phyloP scores from a whole-genome alignment of 805 yeast genomes.

The Nakazawaea pomicola region DNA sequence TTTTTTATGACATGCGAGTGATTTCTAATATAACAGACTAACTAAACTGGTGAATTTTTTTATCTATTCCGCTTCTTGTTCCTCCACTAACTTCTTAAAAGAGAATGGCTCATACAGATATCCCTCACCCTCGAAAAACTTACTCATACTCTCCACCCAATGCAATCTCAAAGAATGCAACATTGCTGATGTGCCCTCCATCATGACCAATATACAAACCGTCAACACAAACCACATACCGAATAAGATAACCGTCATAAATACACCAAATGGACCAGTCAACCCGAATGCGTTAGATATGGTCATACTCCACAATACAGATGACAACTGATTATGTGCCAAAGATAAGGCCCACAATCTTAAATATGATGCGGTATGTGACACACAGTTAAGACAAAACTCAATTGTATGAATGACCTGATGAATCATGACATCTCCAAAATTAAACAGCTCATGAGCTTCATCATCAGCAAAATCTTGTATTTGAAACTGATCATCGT shows the following conservation, averaged over 20 bases:
- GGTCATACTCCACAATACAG: constrained; percentile 97
- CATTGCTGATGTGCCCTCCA: constrained; percentile 99
- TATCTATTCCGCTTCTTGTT: constrained; percentile 2
- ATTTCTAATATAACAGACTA: no score
- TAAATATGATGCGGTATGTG: constrained; percentile 96
- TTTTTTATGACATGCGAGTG: neutral
- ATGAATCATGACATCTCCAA: constrained; percentile 94
- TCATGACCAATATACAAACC: constrained; percentile 82
- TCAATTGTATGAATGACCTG: constrained; percentile 97
- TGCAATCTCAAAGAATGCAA: constrained; percentile 96
- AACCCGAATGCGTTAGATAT: constrained; percentile 69
- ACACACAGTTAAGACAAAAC: constrained; percentile 93
- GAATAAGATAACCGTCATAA: constrained; percentile 74
- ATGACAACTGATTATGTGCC: constrained; percentile 93
- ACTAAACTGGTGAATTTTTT: no score
- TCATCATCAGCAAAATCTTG: constrained; percentile 52
- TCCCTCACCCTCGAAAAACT: constrained; percentile 97
- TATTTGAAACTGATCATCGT: constrained; percentile 23
- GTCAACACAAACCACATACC: constrained; percentile 95
- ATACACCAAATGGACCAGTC: constrained; percentile 61
- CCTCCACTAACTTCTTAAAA: constrained; percentile 33
- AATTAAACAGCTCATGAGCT: constrained; percentile 54
- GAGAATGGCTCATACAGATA: constrained; percentile 84
- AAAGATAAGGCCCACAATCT: constrained; percentile 96
- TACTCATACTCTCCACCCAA: constrained; percentile 99